Evolutionary conservation across 306 rosid genomes (phyloP), one percentile per base, ranked within the genome.

Genomic region (Corylus avellana): DNA sequence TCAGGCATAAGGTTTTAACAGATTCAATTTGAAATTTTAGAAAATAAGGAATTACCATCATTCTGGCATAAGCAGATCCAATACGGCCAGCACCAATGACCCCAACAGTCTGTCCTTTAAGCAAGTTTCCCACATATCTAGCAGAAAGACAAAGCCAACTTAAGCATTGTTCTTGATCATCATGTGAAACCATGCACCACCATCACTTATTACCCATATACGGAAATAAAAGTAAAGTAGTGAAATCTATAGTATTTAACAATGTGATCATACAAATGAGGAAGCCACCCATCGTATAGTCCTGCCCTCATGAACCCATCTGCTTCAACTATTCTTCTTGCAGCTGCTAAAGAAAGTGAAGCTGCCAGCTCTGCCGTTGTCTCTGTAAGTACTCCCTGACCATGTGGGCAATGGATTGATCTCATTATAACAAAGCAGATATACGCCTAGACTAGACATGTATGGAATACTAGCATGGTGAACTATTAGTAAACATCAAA

Each of bases 71-170:
- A 47, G 99, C 94, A 5, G 99, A 96, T 75, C 99, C 99, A 63
- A 96, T 96, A 53, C 99, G 97, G 53, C 99, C 98, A 68, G 99
- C 99, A 80, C 99, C 99, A 79, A 96, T 96, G 62, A 96, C 99
- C 70, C 99, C 99, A 79, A 96, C 99, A 5, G 99, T 91, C 84
- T 93, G 99, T 72, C 99, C 99, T 73, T 93, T 96, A 61, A 96
- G 96, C 86, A 96, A 82, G 86, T 96, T 96, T 44, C 98, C 99
- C 70, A 96, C 99, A 89, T 87, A 95, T 82, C 99, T 95, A 70
- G 22, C 70, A 77, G 16, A 37, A 18, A 73, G 80, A 71, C 74
- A 73, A 73, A 71, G 46, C 37, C 62, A 67, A 80, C 83, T 50
- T 35, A 83, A 29, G 56, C 54, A 47, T 77, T 39, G 61, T 67